phyloP scores from a whole-genome alignment of 345 rosid species.

The Eucalyptus marginata region DNA sequence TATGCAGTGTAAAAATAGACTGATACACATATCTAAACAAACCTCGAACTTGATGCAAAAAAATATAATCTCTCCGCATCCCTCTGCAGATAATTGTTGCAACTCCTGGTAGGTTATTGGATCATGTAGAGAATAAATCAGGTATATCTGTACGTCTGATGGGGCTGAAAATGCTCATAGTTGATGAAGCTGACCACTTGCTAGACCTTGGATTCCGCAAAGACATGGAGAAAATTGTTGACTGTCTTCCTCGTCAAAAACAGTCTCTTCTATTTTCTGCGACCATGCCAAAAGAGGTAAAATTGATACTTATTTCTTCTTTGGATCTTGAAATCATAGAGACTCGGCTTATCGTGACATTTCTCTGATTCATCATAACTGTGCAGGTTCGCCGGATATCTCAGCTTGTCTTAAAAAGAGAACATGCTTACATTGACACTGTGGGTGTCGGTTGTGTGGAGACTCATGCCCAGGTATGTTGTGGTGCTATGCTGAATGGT shows the following conservation, averaged over 20 bases:
- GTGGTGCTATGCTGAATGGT: neutral
- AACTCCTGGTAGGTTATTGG: conserved; percentile 92
- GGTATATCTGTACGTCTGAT: conserved; percentile 68
- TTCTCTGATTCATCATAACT: neutral
- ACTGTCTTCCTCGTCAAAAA: conserved; percentile 78
- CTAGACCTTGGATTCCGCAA: conserved; percentile 93
- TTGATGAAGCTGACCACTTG: conserved; percentile 94
- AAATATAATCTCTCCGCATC: neutral
- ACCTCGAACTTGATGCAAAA: neutral
- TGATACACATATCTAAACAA: neutral
- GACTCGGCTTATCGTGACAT: neutral
- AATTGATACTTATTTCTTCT: neutral
- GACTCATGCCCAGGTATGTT: conserved; percentile 65
- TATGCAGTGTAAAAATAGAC: neutral
- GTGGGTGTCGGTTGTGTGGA: conserved; percentile 68
- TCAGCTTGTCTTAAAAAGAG: conserved; percentile 88
- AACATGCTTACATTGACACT: conserved; percentile 66
- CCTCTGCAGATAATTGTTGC: conserved; percentile 69
- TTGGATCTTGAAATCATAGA: neutral
- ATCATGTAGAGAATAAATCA: conserved; percentile 86
- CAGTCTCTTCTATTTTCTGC: conserved; percentile 88
- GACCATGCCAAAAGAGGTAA: conserved; percentile 91
- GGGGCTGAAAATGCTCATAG: conserved; percentile 84
- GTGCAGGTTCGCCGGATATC: conserved; percentile 82
- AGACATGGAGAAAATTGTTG: conserved; percentile 84